Evolutionary conservation across 805 yeast genomes (phyloP).

Genomic region (Nakazawaea pomicola): DNA sequence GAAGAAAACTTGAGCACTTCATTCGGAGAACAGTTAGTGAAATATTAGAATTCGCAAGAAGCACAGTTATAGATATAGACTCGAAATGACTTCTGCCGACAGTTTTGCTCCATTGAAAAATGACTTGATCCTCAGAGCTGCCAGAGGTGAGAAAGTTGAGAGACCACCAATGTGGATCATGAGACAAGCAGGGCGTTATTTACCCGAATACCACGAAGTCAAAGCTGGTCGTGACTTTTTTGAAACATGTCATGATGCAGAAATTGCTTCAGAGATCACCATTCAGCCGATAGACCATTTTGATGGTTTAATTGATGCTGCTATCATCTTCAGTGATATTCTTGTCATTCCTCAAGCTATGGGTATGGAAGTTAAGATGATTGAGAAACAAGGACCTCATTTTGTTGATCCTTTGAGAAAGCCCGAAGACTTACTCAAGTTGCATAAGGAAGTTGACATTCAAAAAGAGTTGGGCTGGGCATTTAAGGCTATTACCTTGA

Average conservation of each 20-base stretch:
- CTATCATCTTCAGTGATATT: constrained; percentile 93
- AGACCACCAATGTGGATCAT: constrained; percentile 98
- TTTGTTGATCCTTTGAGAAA: constrained; percentile 83
- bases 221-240: constrained; percentile 86
- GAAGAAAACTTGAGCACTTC: too few relatives aligned
- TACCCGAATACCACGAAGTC: constrained; percentile 87
- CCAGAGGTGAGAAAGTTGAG: constrained; percentile 84
- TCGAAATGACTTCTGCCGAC: constrained; percentile 9
- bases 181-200: constrained; percentile 97
- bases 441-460: constrained; percentile 65
- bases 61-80: too few relatives aligned
- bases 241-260: constrained; percentile 93
- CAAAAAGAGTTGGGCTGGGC: constrained; percentile 87
- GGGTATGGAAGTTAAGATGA: constrained; percentile 93
- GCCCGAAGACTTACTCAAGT: constrained; percentile 59
- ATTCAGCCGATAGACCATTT: constrained; percentile 92
- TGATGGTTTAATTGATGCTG: constrained; percentile 90
- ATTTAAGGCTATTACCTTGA: constrained; percentile 83
- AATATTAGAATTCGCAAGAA: too few relatives aligned
- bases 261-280: constrained; percentile 88
- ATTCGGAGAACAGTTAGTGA: too few relatives aligned
- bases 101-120: constrained; percentile 77
- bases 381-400: constrained; percentile 91
- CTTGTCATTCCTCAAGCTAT: constrained; percentile 96
- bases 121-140: constrained; percentile 89